Evolutionary conservation across 2,329 filamentous ascomycete genomes (phyloP).

Genomic region (Knoxdaviesia capensis): DNA sequence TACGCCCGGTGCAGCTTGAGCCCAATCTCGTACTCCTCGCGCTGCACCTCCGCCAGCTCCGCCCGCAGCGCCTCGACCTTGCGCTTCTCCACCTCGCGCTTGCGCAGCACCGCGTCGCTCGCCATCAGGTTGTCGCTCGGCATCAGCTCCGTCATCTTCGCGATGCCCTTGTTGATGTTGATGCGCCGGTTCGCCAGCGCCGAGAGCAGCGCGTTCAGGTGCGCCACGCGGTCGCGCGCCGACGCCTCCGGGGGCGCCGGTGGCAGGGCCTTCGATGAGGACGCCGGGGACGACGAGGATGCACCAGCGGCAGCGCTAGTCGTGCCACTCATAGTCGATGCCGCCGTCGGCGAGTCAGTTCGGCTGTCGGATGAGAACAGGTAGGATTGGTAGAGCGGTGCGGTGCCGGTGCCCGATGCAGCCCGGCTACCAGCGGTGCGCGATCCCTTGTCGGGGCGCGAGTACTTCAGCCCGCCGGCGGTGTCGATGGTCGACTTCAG

Average conservation of each 20-base stretch:
- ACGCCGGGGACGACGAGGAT: conserved; percentile 7
- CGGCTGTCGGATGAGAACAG: no score
- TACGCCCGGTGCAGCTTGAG: conserved; percentile 54
- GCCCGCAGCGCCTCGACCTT: conserved; percentile 45
- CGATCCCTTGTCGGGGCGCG: no score
- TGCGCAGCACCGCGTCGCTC: conserved; percentile 39
- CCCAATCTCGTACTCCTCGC: conserved; percentile 62
- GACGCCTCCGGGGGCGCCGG: conserved; percentile 37
- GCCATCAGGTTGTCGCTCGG: conserved; percentile 48
- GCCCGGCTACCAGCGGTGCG: no score
- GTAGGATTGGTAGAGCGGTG: no score
- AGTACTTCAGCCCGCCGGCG: no score
- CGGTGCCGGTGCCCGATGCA: no score
- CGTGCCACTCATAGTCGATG: no score
- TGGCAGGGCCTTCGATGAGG: conserved; percentile 37
- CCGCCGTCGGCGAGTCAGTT: no score
- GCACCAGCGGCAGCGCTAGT: no score
- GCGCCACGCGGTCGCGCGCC: conserved; percentile 42
- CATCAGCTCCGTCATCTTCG: conserved; percentile 61
- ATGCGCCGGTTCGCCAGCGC: conserved; percentile 44
- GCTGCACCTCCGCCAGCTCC: conserved; percentile 52
- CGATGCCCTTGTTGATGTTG: conserved; percentile 54
- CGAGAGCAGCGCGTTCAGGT: conserved; percentile 44
- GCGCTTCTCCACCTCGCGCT: conserved; percentile 34
- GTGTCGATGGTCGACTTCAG: conserved; percentile 7